Evolutionary conservation across 331 rosid species (phyloP).

Genomic region (Quercus phellos): DNA sequence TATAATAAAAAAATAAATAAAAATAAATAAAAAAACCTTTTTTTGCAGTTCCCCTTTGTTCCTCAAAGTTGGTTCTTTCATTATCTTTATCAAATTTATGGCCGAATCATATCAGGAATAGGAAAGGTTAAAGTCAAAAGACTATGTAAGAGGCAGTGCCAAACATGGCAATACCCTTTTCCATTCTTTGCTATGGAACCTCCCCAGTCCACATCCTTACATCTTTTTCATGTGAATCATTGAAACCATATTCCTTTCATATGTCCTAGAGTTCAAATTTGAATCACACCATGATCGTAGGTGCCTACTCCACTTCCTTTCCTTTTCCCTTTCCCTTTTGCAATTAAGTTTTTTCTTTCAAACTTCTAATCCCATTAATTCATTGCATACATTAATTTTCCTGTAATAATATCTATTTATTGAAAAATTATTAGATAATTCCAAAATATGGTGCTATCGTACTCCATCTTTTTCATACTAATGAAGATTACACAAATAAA

Average conservation of each 20-base stretch:
- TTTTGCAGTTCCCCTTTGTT: background rate
- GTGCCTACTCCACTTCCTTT: background rate
- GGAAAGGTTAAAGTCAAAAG: conserved; percentile 13
- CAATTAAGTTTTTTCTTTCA: background rate
- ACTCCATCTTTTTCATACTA: too few species aligned
- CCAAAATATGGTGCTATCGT: too few species aligned
- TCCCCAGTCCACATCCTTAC: background rate
- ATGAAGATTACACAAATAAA: too few species aligned
- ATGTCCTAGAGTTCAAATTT: background rate
- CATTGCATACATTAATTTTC: too few species aligned
- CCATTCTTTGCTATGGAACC: conserved; percentile 1
- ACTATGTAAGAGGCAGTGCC: background rate
- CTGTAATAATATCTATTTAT: too few species aligned
- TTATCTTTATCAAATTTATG: conserved; percentile 3
- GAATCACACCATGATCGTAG: background rate
- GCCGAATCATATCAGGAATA: conserved; percentile 12
- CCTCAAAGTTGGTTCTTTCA: background rate
- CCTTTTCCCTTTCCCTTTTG: background rate
- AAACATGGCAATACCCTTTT: background rate
- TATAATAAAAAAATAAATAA: too few species aligned
- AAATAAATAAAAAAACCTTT: too few species aligned
- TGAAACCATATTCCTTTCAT: background rate
- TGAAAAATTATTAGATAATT: too few species aligned
- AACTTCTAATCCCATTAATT: too few species aligned
- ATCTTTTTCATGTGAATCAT: background rate